Base-by-base conservation (phyloP, 2,329 filamentous ascomycete genomes). In the Aspergillus persii region DNA sequence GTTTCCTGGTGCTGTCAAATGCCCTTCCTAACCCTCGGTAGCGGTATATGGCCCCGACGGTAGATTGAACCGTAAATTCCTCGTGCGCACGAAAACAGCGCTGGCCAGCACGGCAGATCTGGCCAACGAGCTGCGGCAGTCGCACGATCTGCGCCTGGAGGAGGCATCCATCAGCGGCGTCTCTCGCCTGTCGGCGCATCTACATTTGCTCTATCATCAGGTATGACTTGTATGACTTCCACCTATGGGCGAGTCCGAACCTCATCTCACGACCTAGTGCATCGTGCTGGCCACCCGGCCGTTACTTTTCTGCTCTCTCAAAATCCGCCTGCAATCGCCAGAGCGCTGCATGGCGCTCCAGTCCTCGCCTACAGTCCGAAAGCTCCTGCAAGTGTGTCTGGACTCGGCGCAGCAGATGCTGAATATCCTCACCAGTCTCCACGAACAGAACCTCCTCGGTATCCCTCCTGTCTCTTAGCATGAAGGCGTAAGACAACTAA, bases 391-490 rank as follows among this genome's bases (percentile, higher is more conserved):
- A 53, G 76, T 79, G 67, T 78, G 77, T 55, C 66, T 79, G 29
- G 78, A 80, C 30, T 79, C 78, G 2, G 72, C 77, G 3, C 74
- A 77, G 36, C 77, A 80, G 41, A 78, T 79, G 15, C 60, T 80
- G 23, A 68, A 63, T 23, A 76, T 83, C 27, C 75, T 83, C 2
- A 72, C 72, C 55, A 75, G 72, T 41, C 68, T 83, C 27, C 76
- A 79, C 63, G 70, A 72, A 11, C 80, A 83, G 63, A 76, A 76
- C 6, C 72, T 83, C 18, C 71, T 83, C 2, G 80, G 81, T 83
- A 70, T 64, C 65, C 50, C 8, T 31, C 30, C 4, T 23, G 56
- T 27, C 57, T 56, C 7, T 59, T 3, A 8, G n/a, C 3, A 41
- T 12, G n/a, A 41, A 7, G 15, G 1, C 4, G 3, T n/a, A 6